Percentiles rank a stretch among this genome's conserved stretches.
Conservation (phyloP, 768 basidiomycete species). For the Boletus tomentosulus region DNA sequence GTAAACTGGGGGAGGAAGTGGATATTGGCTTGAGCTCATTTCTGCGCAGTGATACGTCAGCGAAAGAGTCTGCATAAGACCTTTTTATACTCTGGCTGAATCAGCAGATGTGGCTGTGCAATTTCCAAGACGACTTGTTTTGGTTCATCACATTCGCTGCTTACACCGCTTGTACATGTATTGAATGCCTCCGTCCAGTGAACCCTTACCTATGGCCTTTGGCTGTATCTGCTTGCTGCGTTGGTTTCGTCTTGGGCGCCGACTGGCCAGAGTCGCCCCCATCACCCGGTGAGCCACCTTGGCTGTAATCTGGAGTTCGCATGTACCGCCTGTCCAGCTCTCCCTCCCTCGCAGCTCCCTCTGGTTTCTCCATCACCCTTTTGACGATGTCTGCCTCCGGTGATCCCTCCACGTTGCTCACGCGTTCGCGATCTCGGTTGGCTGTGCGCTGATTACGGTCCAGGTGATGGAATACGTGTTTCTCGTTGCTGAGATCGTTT, state of each 20-base stretch:
- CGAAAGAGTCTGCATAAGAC: conserved; percentile 3
- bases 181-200: neutral
- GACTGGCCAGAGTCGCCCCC: conserved; percentile 5
- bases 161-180: neutral
- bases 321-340: conserved; percentile 16
- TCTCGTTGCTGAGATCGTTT: conserved; percentile 18
- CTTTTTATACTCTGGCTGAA: conserved; percentile 21
- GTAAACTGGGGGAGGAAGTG: conserved; percentile 60
- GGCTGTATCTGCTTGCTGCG: conserved; percentile 11
- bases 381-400: neutral
- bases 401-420: neutral
- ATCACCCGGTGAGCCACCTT: conserved; percentile 3
- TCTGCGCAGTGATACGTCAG: conserved; percentile 25
- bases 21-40: conserved; percentile 55
- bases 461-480: conserved; percentile 26
- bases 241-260: conserved; percentile 8
- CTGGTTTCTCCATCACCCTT: neutral
- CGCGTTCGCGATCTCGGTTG: conserved; percentile 8
- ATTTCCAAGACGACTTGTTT: neutral
- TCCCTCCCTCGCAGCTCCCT: neutral
- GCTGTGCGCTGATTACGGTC: conserved; percentile 29
- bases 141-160: neutral
- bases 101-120: conserved; percentile 25
- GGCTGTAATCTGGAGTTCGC: conserved; percentile 27
- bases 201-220: conserved; percentile 2